Base-by-base conservation (phyloP, 108 stramenopile species). In the Nannochloropsis granulata region DNA sequence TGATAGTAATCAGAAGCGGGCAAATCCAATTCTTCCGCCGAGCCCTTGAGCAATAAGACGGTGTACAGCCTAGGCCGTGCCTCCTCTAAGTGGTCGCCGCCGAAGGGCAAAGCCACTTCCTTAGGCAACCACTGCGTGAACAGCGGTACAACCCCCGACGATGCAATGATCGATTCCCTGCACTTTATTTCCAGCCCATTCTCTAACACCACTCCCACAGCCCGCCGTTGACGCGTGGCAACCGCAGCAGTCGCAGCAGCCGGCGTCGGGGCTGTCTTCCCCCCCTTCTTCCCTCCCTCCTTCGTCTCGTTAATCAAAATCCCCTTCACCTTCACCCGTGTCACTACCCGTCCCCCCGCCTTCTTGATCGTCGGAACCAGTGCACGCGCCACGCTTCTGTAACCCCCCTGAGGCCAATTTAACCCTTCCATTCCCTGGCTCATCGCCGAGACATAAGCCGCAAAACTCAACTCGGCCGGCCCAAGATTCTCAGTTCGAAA, bases 331-430 rank as follows among this genome's bases (percentile, higher is more conserved):
- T 43, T 43, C 16, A 78, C 85, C 25, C 82, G 82, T 42, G 85
- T 86, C 24, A 86, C 46, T 23, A 82, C 85, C 25, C 82, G 78
- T 23, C 85, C 85, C 19, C 85, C 85, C 9, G 85, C 78, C 71
- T 71, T 78, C 42, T 86, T 56, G 44, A 86, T 45, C 25, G 85
- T 43, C 42, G 81, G 81, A 12, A 85, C 85, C 24, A 85, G 85
- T 24, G 44, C 43, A n/a, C 81, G 81, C 23, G 85, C 85, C 13
- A 85, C 13, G 16, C 25, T 56, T 71, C 85, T 81, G 80, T 16
- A 80, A 2, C 56, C 56, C 11, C 56, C 56, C 56, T 71, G 56
- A 5, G 56, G 56, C 21, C n/a, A 71, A n/a, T n/a, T 71, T n/a
- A 71, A 10, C 21, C 56, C 56, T 11, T 71, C 56, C 56, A 71